These are phyloP conservation scores for Pilatotrama ljubarskyi DNA, from an alignment of 768 basidiomycete genomes.

Conservation along the genomic window DNA sequence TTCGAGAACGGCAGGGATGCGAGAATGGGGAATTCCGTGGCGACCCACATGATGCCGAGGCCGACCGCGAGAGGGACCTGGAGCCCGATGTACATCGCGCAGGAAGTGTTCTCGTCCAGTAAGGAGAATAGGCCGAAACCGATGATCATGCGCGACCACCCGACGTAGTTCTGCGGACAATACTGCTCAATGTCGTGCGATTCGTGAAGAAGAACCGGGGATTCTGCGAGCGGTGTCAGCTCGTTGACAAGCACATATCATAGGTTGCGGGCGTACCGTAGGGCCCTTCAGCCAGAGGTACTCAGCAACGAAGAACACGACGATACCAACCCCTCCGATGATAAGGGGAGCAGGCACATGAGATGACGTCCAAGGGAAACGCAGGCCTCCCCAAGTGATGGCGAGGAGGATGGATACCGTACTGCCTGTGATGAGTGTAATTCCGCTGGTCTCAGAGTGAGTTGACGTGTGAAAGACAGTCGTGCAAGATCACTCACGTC, in stretches of 20 bases:
- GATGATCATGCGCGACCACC: slow-evolving; percentile 40
- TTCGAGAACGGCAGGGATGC: slow-evolving; percentile 35
- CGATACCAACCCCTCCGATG: slow-evolving; percentile 35
- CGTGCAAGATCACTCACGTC: slow-evolving; percentile 31
- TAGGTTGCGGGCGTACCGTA: slow-evolving; percentile 12
- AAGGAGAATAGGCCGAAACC: slow-evolving; percentile 35
- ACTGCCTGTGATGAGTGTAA: slow-evolving; percentile 21
- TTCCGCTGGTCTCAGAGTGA: slow-evolving; percentile 22
- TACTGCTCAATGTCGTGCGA: slow-evolving; percentile 26
- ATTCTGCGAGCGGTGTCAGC: not conserved
- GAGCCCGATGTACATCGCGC: slow-evolving; percentile 3
- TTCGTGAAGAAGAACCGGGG: slow-evolving; percentile 8
- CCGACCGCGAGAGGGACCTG: slow-evolving; percentile 3
- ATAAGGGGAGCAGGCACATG: slow-evolving; percentile 37
- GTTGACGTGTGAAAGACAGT: slow-evolving; percentile 28
- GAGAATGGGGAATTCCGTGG: slow-evolving; percentile 33
- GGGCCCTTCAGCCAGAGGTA: slow-evolving; percentile 25
- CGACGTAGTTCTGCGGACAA: slow-evolving; percentile 31
- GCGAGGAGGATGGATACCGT: slow-evolving; percentile 20
- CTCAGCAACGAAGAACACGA: slow-evolving; percentile 35
- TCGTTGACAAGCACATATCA: not conserved
- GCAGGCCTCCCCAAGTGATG: slow-evolving; percentile 37
- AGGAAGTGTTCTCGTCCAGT: not conserved
- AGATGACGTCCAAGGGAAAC: slow-evolving; percentile 35
- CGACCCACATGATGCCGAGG: slow-evolving; percentile 25